Evolutionary conservation across 768 basidiomycete species (phyloP).

Genomic region (Coprinopsis marcescibilis): DNA sequence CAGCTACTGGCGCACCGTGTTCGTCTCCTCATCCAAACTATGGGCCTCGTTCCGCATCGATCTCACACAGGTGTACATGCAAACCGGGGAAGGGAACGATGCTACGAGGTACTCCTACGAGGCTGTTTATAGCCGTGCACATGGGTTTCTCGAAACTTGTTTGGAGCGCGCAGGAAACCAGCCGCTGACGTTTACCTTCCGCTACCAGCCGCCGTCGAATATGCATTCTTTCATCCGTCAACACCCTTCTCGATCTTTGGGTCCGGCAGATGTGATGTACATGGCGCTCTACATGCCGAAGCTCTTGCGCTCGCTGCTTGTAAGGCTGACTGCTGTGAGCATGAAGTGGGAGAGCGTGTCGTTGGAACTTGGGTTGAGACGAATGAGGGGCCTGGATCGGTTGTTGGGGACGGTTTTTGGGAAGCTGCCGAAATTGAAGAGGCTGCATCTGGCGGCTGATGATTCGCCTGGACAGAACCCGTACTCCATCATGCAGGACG

Average conservation of each 20-base stretch:
- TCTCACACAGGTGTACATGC: not conserved
- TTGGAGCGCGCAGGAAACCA: slow-evolving; percentile 17
- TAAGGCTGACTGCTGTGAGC: too few species aligned
- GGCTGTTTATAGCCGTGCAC: not conserved
- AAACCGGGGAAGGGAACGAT: not conserved
- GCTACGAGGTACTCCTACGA: too few species aligned
- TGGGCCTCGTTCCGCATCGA: slow-evolving; percentile 19
- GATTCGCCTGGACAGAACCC: too few species aligned
- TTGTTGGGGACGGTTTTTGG: too few species aligned
- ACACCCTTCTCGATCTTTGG: too few species aligned
- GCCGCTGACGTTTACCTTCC: slow-evolving; percentile 17
- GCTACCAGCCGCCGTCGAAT: not conserved
- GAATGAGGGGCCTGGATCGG: too few species aligned
- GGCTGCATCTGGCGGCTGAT: too few species aligned
- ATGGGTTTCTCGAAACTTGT: slow-evolving; percentile 17
- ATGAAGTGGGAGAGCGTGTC: too few species aligned
- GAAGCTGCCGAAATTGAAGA: too few species aligned
- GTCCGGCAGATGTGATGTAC: not conserved
- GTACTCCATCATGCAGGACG: too few species aligned
- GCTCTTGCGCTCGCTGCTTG: not conserved
- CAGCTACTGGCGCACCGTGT: slow-evolving; percentile 22
- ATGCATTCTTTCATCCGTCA: too few species aligned
- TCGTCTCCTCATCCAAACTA: slow-evolving; percentile 18
- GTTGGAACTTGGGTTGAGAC: too few species aligned
- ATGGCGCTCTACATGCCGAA: not conserved